Percentiles rank a stretch among this genome's conserved stretches.
These are phyloP conservation scores for Nakazawaea ernobii DNA, from an alignment of 805 yeast genomes.

Conservation along the genomic window DNA sequence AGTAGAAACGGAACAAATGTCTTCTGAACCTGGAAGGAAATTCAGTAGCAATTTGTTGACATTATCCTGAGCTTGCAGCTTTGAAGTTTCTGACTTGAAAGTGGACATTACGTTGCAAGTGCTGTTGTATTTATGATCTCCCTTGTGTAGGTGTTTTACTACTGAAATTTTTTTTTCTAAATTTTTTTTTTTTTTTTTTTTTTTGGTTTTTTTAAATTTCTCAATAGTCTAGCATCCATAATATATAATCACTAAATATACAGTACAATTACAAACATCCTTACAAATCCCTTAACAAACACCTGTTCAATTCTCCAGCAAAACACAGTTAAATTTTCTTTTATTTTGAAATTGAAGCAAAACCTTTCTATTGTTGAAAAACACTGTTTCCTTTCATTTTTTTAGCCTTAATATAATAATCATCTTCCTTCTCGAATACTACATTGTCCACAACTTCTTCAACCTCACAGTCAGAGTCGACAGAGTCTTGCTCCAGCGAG, in stretches of 20 bases:
- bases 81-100: constrained; percentile 10
- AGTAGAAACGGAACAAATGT: constrained; percentile 4
- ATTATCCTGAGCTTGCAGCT: constrained; percentile 6
- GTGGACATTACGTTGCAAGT: not conserved
- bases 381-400: not conserved
- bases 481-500: not conserved
- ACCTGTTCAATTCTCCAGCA: not conserved
- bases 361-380: not conserved
- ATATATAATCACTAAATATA: not conserved
- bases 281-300: too few species aligned
- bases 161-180: not conserved
- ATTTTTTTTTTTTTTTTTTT: not conserved
- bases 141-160: too few species aligned
- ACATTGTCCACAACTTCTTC: not conserved
- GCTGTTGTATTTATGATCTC: too few species aligned
- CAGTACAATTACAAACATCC: not conserved
- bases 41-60: constrained; percentile 20
- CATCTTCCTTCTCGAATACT: not conserved
- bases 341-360: not conserved
- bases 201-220: not conserved
- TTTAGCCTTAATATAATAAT: not conserved
- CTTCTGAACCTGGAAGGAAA: constrained; percentile 19
- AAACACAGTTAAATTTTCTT: not conserved
- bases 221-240: too few species aligned
- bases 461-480: not conserved